These are phyloP conservation scores for Chloromonas sp. DNA, from an alignment of 163 green algal genomes.

Conservation along the genomic window DNA sequence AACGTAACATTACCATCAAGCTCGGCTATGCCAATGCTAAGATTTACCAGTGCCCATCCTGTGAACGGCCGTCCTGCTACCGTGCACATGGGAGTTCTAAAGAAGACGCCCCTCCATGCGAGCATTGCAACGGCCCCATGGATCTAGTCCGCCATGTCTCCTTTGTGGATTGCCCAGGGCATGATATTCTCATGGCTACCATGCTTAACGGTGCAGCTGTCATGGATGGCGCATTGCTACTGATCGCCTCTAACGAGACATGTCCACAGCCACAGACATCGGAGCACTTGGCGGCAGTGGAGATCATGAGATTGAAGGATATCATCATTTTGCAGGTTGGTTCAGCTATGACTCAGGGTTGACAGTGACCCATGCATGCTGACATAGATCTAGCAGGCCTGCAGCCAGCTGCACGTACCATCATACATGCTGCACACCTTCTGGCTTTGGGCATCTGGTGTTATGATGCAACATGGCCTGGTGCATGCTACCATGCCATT, in stretches of 20 bases:
- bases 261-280: conserved; percentile 97
- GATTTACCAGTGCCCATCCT: conserved; percentile 89
- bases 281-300: conserved; percentile 96
- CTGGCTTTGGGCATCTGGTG: not conserved
- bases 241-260: conserved; percentile 97
- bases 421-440: too few relatives aligned
- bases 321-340: conserved; percentile 98
- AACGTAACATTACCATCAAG: conserved; percentile 99
- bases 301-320: conserved; percentile 98
- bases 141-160: conserved; percentile 49
- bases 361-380: too few relatives aligned
- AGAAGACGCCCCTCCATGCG: conserved; percentile 88
- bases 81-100: conserved; percentile 85
- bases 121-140: conserved; percentile 48
- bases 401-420: too few relatives aligned
- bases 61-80: conserved; percentile 82
- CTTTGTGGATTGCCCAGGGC: conserved; percentile 98
- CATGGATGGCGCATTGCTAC: conserved; percentile 97
- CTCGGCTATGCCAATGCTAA: conserved; percentile 99
- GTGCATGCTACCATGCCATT: too few relatives aligned
- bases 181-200: conserved; percentile 99
- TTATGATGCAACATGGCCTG: not conserved
- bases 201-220: conserved; percentile 99
- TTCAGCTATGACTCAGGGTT: not conserved
- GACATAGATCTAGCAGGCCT: too few relatives aligned